Percentiles rank a stretch among this genome's conserved stretches.
phyloP scores from a whole-genome alignment of 1,284 basidiomycete species.

The Athelia sp. region DNA sequence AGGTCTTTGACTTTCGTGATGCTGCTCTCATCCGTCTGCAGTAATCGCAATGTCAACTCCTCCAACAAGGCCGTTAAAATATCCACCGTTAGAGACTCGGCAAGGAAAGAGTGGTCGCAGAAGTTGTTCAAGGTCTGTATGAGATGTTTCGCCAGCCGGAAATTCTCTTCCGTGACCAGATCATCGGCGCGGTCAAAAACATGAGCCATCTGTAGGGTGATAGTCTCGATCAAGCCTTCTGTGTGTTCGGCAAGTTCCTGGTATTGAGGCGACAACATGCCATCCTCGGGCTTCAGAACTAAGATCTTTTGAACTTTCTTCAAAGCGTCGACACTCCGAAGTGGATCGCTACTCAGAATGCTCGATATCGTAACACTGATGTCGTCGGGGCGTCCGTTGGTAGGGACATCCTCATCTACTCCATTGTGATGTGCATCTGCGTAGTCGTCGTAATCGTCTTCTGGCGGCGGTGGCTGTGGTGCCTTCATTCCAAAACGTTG shows the following conservation, averaged over 20 bases:
- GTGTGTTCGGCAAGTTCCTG: slow-evolving; percentile 79
- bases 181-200: slow-evolving; percentile 80
- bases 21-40: slow-evolving; percentile 85
- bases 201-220: slow-evolving; percentile 85
- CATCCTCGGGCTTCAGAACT: slow-evolving; percentile 67
- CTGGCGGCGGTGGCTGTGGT: not conserved
- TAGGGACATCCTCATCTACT: slow-evolving; percentile 8
- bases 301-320: slow-evolving; percentile 87
- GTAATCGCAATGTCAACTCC: slow-evolving; percentile 83
- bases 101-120: slow-evolving; percentile 79
- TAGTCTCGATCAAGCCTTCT: slow-evolving; percentile 83
- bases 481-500: not conserved
- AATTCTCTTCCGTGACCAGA: slow-evolving; percentile 69
- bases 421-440: slow-evolving; percentile 14
- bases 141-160: slow-evolving; percentile 91
- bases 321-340: slow-evolving; percentile 87
- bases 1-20: slow-evolving; percentile 79
- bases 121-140: slow-evolving; percentile 93
- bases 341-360: slow-evolving; percentile 80
- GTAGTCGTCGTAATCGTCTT: slow-evolving; percentile 13
- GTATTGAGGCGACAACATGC: slow-evolving; percentile 62
- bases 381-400: slow-evolving; percentile 39
- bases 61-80: slow-evolving; percentile 78
- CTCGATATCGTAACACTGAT: slow-evolving; percentile 77
- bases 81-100: slow-evolving; percentile 77